These are phyloP conservation scores for Neurospora tetrasperma DNA, from an alignment of 495 filamentous ascomycete genomes.

Conservation along the genomic window DNA sequence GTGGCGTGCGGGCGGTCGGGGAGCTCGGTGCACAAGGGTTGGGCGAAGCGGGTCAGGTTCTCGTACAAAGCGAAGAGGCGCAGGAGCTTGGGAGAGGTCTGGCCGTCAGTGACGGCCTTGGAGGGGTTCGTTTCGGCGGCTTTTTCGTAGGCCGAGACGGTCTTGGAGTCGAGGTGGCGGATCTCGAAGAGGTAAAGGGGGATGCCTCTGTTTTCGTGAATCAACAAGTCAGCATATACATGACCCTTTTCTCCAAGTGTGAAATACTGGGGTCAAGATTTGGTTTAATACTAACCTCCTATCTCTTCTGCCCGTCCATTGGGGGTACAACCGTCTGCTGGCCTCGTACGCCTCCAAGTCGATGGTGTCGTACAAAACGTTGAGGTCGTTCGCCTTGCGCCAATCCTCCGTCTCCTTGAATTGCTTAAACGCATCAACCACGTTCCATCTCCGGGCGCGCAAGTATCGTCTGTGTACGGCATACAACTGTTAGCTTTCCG, in stretches of 20 bases:
- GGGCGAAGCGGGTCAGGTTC: constrained; percentile 74
- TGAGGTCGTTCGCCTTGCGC: constrained; percentile 67
- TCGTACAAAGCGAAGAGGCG: constrained; percentile 84
- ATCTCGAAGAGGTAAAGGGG: constrained; percentile 86
- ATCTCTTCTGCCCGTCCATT: constrained; percentile 85
- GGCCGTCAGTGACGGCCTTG: constrained; percentile 46
- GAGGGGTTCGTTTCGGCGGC: constrained; percentile 41
- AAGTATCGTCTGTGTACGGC: constrained; percentile 54
- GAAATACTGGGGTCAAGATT: background rate
- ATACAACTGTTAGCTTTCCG: background rate
- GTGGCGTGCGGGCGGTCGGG: constrained; percentile 55
- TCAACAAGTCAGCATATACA: background rate
- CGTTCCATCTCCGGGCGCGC: constrained; percentile 64
- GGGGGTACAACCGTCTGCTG: constrained; percentile 71
- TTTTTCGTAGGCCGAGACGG: constrained; percentile 65
- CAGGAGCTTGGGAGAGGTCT: constrained; percentile 57
- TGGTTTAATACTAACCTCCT: constrained; percentile 30
- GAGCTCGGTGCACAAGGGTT: constrained; percentile 69
- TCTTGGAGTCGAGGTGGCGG: constrained; percentile 68
- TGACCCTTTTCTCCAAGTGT: background rate
- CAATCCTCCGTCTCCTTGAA: constrained; percentile 87
- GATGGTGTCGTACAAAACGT: constrained; percentile 64
- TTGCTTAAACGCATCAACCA: constrained; percentile 65
- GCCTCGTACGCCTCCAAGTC: constrained; percentile 74
- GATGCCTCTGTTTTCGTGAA: constrained; percentile 50